These are phyloP conservation scores for Jamesozyma gamospora DNA, from an alignment of 805 yeast species.

Conservation along the genomic window DNA sequence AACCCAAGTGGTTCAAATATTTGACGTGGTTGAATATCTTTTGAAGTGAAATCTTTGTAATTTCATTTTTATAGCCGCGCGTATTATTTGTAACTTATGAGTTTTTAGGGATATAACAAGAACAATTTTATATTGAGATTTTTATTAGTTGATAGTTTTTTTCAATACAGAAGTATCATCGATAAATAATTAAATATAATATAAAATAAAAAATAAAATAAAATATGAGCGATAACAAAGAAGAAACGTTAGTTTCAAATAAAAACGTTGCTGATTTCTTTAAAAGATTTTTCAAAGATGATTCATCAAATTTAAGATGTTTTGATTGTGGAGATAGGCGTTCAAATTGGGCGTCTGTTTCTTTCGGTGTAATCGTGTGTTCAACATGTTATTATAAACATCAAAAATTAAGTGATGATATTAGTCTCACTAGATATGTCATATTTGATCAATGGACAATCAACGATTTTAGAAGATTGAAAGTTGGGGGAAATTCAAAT, in stretches of 20 bases:
- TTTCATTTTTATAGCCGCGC: neutral
- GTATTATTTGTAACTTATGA: neutral
- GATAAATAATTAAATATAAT: too few species aligned
- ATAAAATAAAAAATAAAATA: neutral
- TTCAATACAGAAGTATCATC: too few species aligned
- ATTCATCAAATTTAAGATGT: neutral
- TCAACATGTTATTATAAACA: neutral
- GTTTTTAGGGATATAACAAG: neutral
- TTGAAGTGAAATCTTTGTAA: neutral
- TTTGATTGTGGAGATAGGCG: conserved; percentile 1
- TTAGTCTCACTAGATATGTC: neutral
- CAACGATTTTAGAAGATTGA: conserved; percentile 1
- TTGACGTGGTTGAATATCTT: conserved; percentile 41
- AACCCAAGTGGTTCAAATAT: conserved; percentile 81
- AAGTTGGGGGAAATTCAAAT: neutral
- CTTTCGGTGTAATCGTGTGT: conserved; percentile 1
- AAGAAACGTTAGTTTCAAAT: neutral
- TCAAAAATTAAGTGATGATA: neutral
- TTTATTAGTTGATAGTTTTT: too few species aligned
- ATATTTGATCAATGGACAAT: conserved; percentile 1
- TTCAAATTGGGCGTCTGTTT: neutral
- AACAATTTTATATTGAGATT: too few species aligned
- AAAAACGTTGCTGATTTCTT: neutral
- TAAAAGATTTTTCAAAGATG: neutral
- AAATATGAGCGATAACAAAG: neutral